Evolutionary conservation across 257 asterid genomes (phyloP), one percentile per base, ranked within the genome.

Genomic region (Solanum habrochaites): DNA sequence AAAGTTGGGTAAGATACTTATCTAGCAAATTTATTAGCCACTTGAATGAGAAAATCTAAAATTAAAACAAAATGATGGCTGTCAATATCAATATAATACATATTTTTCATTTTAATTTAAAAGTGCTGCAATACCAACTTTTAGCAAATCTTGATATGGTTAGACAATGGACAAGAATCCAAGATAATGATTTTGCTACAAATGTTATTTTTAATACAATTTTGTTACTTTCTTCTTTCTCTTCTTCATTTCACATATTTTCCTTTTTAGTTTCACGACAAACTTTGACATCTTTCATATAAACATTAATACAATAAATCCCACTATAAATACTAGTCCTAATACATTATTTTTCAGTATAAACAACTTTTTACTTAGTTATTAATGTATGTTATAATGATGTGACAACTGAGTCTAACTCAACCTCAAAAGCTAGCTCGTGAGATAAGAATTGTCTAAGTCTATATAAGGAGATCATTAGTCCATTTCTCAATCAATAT

Each of bases 121-220:
- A 21, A 87, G 85, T 90, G 90, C 75, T 83, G 71, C 90, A 87
- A 88, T 88, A 88, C 90, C 88, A 83, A 83, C 90, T 88, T 88
- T 64, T 64, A 49, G 67, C 87, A 86, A 78, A 90, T 83, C 90
- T 74, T 40, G 89, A 86, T 83, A 88, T 83, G 66, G 86, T 83
- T 88, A 90, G 86, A 86, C 86, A 86, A 37, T 43, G 78, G 80
- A 58, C 71, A 83, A 82, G 39, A 85, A 90, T 74, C 85, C 83
- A 73, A 31, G 81, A 77, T 23, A 35, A 39, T 31, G 40, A 88
- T 67, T 77, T 64, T 37, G 20, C 83, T 45, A 52, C 47, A 73
- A 52, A 11, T 67, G 25, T 45, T 66, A 60, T n/a, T 67, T 35
- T 62, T 43, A 47, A 29, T 49, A 80, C 83, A 72, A 85, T 52